Evolutionary conservation across 345 rosid genomes (phyloP).

Genomic region (Euphorbia peplus): DNA sequence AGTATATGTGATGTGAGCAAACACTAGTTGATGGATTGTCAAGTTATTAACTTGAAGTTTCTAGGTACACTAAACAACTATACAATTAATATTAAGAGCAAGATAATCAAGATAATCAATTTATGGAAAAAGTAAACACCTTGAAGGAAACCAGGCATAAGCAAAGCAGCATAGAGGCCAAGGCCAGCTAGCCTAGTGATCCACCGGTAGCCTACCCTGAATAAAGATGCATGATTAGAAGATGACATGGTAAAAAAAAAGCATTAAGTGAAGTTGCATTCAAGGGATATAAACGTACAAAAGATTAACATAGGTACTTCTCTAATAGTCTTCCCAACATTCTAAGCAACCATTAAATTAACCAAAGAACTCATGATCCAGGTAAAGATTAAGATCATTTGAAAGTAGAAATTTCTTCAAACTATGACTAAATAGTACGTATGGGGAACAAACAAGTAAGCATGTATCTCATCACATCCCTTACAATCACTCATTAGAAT

Average conservation of each 20-base stretch:
- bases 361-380: background rate
- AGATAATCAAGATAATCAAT: background rate
- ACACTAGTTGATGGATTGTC: background rate
- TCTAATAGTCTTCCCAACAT: background rate
- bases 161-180: conserved; percentile 26
- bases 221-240: conserved; percentile 23
- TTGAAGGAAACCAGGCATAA: conserved; percentile 36
- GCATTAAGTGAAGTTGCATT: conserved; percentile 1
- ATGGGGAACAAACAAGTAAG: background rate
- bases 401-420: background rate
- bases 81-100: background rate
- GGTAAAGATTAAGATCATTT: background rate
- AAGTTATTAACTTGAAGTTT: background rate
- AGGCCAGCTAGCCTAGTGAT: conserved; percentile 32
- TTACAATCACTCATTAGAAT: background rate
- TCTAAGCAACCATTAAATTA: background rate
- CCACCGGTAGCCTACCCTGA: conserved; percentile 40
- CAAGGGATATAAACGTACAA: background rate
- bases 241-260: conserved; percentile 6
- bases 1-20: background rate
- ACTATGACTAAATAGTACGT: background rate
- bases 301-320: background rate
- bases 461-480: background rate
- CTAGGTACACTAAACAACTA: background rate
- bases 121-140: conserved; percentile 18